Percentiles rank a stretch among this genome's conserved stretches.
phyloP scores from a whole-genome alignment of 1,284 basidiomycete genomes.

The Bjerkandera adusta region DNA sequence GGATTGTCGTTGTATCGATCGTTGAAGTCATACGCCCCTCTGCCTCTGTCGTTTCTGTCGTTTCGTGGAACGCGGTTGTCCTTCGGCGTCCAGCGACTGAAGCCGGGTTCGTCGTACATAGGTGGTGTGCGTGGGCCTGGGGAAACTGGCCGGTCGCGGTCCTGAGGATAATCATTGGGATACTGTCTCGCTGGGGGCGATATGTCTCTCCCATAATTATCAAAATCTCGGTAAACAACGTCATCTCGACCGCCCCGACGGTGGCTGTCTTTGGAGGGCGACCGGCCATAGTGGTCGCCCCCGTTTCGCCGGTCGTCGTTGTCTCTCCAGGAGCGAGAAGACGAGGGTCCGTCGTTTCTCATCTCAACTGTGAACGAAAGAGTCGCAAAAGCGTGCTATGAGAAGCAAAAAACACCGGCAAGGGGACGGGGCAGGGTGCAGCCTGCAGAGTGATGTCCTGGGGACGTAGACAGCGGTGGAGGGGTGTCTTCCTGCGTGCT shows the following conservation, averaged over 20 bases:
- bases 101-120: slow-evolving; percentile 38
- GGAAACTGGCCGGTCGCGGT: slow-evolving; percentile 41
- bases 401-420: too few relatives aligned
- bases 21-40: slow-evolving; percentile 18
- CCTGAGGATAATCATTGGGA: slow-evolving; percentile 44
- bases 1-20: slow-evolving; percentile 22
- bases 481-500: too few relatives aligned
- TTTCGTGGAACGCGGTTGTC: slow-evolving; percentile 32
- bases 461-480: too few relatives aligned
- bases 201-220: slow-evolving; percentile 37
- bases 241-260: slow-evolving; percentile 49
- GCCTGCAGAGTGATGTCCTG: too few relatives aligned
- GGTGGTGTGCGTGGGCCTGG: slow-evolving; percentile 27
- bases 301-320: slow-evolving; percentile 49
- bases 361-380: slow-evolving; percentile 44
- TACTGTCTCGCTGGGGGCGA: slow-evolving; percentile 41
- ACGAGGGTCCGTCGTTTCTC: slow-evolving; percentile 46
- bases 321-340: slow-evolving; percentile 48
- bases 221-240: slow-evolving; percentile 43
- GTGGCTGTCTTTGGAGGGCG: slow-evolving; percentile 43
- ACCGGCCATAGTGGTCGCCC: slow-evolving; percentile 51
- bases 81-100: slow-evolving; percentile 43
- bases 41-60: slow-evolving; percentile 18
- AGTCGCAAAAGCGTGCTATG: too few relatives aligned
- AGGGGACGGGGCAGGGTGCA: too few relatives aligned